phyloP scores from a whole-genome alignment of 352 stramenopile species.

The Phytophthora sp. region DNA sequence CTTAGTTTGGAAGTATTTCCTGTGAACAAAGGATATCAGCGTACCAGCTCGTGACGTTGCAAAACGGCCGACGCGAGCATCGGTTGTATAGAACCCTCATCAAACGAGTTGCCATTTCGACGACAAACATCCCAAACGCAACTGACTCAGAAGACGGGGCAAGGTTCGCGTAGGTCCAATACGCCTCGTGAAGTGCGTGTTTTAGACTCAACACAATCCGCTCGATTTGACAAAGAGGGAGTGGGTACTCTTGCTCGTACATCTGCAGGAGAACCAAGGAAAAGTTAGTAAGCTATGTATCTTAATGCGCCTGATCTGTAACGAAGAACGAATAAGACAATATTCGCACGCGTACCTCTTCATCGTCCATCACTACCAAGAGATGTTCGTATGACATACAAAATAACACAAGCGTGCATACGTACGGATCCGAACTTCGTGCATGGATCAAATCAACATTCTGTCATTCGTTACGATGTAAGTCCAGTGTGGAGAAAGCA shows the following conservation, averaged over 20 bases:
- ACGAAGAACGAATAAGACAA: neutral
- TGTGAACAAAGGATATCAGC: conserved; percentile 18
- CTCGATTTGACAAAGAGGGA: conserved; percentile 73
- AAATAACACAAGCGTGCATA: conserved; percentile 60
- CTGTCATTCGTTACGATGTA: conserved; percentile 24
- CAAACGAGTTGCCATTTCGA: conserved; percentile 61
- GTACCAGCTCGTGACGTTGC: conserved; percentile 77
- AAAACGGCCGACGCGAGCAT: conserved; percentile 73
- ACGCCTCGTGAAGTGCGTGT: conserved; percentile 57
- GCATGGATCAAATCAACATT: conserved; percentile 52
- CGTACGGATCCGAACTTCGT: conserved; percentile 45
- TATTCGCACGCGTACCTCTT: conserved; percentile 68
- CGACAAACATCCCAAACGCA: conserved; percentile 62
- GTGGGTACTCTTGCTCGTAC: conserved; percentile 67
- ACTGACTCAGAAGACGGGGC: conserved; percentile 26
- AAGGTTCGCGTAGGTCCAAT: conserved; percentile 52
- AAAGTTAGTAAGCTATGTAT: neutral
- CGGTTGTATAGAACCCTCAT: conserved; percentile 73
- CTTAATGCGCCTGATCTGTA: neutral
- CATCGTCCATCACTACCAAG: conserved; percentile 68
- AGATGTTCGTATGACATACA: conserved; percentile 70
- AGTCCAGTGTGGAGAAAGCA: neutral
- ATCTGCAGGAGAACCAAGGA: conserved; percentile 40
- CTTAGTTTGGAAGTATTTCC: neutral
- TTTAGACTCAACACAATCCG: conserved; percentile 66